Evolutionary conservation across 2,329 filamentous ascomycete species (phyloP), one percentile per base, ranked within the genome.

Genomic region (Penicillium freii): DNA sequence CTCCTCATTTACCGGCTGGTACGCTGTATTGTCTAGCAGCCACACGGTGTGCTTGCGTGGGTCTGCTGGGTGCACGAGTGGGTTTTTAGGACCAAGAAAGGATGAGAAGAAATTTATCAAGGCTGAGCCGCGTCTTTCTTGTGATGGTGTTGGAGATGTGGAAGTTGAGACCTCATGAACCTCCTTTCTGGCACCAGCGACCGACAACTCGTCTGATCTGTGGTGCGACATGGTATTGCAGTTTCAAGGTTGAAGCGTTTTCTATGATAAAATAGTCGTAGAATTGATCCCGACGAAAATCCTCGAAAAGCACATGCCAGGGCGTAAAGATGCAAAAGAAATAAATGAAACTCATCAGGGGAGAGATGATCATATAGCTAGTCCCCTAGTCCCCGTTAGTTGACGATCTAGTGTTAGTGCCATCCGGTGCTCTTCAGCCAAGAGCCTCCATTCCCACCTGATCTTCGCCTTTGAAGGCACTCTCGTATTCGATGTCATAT

Each of bases 1-100:
- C 73, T 67, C 19, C 67, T 66, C 58, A 68, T 71, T 70, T 52
- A 69, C 50, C 25, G 72, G 66, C 59, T 85, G 84, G 71, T 88
- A 93, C 5, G 92, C 92, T 3, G 90, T 93, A 69, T 94, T 96
- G 77, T 97, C 92, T 47, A 97, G 80, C 8, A 97, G 79, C 93
- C 93, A 97, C 40, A 97, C 86, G 15, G 84, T 85, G 71, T 96
- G 89, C 49, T 80, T 73, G n/a, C 84, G 76, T 17, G 81, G 79
- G 54, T 85, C 82, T 46, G 91, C 83, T 34, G 80, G 77, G 45
- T 82, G 82, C 0, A 83, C 80, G 13, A 87, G 76, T 1, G 87
- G 87, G 67, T 86, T 88, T 49, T 71, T 69, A 46, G 66, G 63
- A 27, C 74, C 73, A 25, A 79, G 66, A 19, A 75, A 61, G 19